Evolutionary conservation across 2,329 filamentous ascomycete genomes (phyloP), one percentile per base, ranked within the genome.

Genomic region (Neoscytalidium dimidiatum): DNA sequence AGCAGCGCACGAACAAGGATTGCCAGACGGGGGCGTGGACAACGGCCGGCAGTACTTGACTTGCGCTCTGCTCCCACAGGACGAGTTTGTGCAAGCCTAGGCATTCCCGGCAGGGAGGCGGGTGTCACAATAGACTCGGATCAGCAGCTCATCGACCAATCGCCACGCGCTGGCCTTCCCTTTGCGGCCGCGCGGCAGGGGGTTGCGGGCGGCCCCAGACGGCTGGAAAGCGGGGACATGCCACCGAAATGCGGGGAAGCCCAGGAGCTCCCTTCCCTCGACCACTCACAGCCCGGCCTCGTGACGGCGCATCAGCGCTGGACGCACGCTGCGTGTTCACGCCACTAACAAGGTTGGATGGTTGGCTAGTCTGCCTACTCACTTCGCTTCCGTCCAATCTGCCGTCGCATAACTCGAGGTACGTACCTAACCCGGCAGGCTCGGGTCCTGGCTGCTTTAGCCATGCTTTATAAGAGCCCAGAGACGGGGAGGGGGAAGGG

Each of bases 161-260:
- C 5, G 11, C 56, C 38, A 31, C 28, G 35, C 53, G 14, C 53
- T 6, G 11, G 38, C 53, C 53, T 46, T 60, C 56, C 38, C 29
- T 21, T 46, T 46, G 56, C 28, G 56, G 56, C 41, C 56, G 9
- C 26, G 13, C 19, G 56, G 35, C 56, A 60, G 56, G 56, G 56
- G 38, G 35, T 31, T 60, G 41, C 56, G 56, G 56, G 41, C 56
- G 56, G 56, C 56, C 56, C 56, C 56, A 60, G 56, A 60, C 56
- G 56, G 38, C 56, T 60, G 56, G 56, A 46, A 60, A 60, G 56
- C 56, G 56, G 56, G 56, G 56, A 46, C 26, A 28, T 28, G 35
- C 23, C 23, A 60, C 38, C 56, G 46, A 19, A 60, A 60, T 60
- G 56, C 56, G 56, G 56, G 56, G 56, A 46, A 60, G 38, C 17